Evolutionary conservation across 345 rosid genomes (phyloP), one percentile per base, ranked within the genome.

Genomic region (Geranium brycei): DNA sequence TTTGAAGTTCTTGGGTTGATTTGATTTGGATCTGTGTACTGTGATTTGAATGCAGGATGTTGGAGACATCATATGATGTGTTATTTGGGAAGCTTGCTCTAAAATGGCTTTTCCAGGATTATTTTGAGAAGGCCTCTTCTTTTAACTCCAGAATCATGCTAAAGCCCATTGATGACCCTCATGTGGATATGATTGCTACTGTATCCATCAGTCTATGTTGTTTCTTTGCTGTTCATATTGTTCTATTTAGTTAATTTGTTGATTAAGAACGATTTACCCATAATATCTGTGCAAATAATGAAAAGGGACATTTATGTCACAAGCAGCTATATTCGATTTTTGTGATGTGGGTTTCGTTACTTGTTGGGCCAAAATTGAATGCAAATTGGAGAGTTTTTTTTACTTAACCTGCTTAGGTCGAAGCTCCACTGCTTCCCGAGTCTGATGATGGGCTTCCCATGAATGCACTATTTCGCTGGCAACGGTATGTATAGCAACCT

Each of bases 121-220:
- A 89, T 76, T 84, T 87, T 69, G 98, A 91, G 74, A 84, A 84
- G 58, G 83, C 98, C 0, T 68, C 79, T 61, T 84, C 72, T 62
- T 89, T 89, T 62, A 79, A 75, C 62, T 81, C 91, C 14, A 81
- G 81, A 64, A 80, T 91, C 51, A 62, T 91, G 82, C 75, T 91
- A 74, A 91, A 89, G 74, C 98, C 98, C 8, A 71, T 89, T 17
- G 96, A 91, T 71, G 98, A 91, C 31, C 95, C 98, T 66, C 88
- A 87, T 30, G 96, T 89, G 10, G 95, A 91, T 78, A 71, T 91
- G 79, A 76, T 84, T 77, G 96, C 96, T 51, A 85, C 95, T 40
- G 98, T 91, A 91, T 82, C 82, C 87, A 17, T 66, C 2, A 17
- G 1, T 19, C 19, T 51, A 53, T 19, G 23, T 19, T 56, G 2